Conservation (phyloP, 345 rosid species). For the Euphorbia pulcherrima region DNA sequence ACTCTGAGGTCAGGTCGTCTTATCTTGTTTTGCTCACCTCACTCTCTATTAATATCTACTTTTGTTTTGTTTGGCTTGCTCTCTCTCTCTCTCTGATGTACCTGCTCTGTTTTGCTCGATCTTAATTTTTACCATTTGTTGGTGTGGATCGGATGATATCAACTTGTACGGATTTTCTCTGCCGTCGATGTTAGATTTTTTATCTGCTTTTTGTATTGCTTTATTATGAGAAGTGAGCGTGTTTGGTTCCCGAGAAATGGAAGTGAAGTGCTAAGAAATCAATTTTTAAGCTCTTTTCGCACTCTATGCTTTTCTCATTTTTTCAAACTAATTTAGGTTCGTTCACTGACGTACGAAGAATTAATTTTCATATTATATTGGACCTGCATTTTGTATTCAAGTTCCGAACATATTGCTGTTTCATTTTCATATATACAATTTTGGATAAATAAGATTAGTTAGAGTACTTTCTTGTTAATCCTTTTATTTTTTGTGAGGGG, state of each 20-base stretch:
- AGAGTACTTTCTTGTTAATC: too few species aligned
- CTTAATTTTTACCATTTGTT: background rate
- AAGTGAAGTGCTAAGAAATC: background rate
- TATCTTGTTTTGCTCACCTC: background rate
- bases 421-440: background rate
- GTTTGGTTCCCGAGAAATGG: slow-evolving; percentile 35
- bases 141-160: slow-evolving; percentile 30
- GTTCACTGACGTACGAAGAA: background rate
- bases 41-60: background rate
- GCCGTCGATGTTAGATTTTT: slow-evolving; percentile 35
- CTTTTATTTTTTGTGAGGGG: background rate
- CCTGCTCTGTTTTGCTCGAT: background rate
- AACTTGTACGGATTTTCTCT: slow-evolving; percentile 14
- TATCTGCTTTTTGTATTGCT: background rate
- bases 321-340: background rate
- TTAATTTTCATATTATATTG: background rate
- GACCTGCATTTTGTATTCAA: slow-evolving; percentile 3
- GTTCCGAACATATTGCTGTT: background rate
- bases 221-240: too few species aligned
- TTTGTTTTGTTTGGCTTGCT: background rate
- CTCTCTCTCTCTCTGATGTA: slow-evolving; percentile 8
- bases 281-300: background rate
- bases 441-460: background rate
- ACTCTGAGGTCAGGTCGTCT: slow-evolving; percentile 16
- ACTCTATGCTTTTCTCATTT: background rate